Evolutionary conservation across 2,329 filamentous ascomycete genomes (phyloP).

Genomic region (Lecanoromycetidae sp.): DNA sequence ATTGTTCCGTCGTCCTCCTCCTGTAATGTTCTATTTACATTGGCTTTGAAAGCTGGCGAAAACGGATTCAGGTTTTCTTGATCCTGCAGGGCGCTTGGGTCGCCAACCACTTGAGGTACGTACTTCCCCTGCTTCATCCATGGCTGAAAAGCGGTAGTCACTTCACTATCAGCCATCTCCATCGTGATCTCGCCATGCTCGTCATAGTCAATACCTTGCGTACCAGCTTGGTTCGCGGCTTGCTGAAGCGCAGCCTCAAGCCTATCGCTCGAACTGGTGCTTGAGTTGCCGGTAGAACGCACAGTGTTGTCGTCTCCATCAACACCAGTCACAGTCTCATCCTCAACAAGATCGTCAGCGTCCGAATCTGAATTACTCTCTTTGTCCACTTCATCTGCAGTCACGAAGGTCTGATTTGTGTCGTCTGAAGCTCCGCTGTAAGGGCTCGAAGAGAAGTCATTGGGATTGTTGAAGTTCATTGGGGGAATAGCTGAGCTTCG

Average conservation of each 20-base stretch:
- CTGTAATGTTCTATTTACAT: slow-evolving; percentile 28
- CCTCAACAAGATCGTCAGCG: slow-evolving; percentile 42
- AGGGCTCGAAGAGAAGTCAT: slow-evolving; percentile 64
- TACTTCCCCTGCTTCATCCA: slow-evolving; percentile 36
- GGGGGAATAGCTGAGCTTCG: slow-evolving; percentile 56
- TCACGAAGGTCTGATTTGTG: slow-evolving; percentile 26
- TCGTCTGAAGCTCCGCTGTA: slow-evolving; percentile 52
- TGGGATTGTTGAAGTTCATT: slow-evolving; percentile 52
- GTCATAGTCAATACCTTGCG: slow-evolving; percentile 51
- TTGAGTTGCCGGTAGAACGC: slow-evolving; percentile 47
- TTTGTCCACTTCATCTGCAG: slow-evolving; percentile 30
- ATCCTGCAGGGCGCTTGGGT: slow-evolving; percentile 29
- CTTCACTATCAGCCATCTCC: slow-evolving; percentile 57
- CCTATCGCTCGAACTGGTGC: slow-evolving; percentile 56
- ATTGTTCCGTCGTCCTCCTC: slow-evolving; percentile 69
- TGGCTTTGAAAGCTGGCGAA: slow-evolving; percentile 29
- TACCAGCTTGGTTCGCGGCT: slow-evolving; percentile 64
- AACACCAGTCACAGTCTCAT: slow-evolving; percentile 71
- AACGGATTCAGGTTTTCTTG: slow-evolving; percentile 35
- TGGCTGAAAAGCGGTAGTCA: slow-evolving; percentile 38
- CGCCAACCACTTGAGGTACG: slow-evolving; percentile 27
- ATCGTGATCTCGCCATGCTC: slow-evolving; percentile 61
- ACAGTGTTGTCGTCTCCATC: slow-evolving; percentile 57
- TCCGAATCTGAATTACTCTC: slow-evolving; percentile 40
- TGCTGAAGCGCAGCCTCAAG: slow-evolving; percentile 67